These are phyloP conservation scores for Neofusicoccum umdonicola DNA, from an alignment of 2,329 filamentous ascomycete species.

Conservation along the genomic window DNA sequence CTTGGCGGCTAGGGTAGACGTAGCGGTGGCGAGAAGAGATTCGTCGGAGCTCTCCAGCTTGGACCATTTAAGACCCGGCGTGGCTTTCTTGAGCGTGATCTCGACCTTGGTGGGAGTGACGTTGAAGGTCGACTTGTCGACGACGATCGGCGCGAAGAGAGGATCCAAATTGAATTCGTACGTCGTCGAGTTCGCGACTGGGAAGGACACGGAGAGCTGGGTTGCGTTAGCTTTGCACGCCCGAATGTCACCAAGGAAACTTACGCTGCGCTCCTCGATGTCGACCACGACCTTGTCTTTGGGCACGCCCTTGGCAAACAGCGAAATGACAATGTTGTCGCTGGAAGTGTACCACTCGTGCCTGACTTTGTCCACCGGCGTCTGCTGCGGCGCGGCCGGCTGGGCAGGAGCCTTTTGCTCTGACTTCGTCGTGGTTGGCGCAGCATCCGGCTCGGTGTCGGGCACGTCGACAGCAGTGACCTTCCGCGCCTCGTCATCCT, in stretches of 20 bases:
- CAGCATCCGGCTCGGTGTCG: slow-evolving; percentile 40
- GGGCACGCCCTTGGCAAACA: slow-evolving; percentile 64
- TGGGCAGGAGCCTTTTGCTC: background rate
- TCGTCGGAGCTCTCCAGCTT: slow-evolving; percentile 48
- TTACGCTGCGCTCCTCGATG: slow-evolving; percentile 49
- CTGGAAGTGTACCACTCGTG: slow-evolving; percentile 68
- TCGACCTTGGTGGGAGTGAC: slow-evolving; percentile 80
- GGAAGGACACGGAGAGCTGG: slow-evolving; percentile 59
- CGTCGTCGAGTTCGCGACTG: slow-evolving; percentile 50
- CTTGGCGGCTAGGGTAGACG: slow-evolving; percentile 22
- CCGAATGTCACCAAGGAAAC: slow-evolving; percentile 19
- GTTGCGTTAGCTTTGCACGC: slow-evolving; percentile 15
- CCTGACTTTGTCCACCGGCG: slow-evolving; percentile 58
- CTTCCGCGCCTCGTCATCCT: slow-evolving; percentile 47
- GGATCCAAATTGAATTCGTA: slow-evolving; percentile 65
- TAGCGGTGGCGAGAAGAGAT: slow-evolving; percentile 14
- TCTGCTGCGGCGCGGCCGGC: slow-evolving; percentile 28
- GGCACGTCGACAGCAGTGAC: slow-evolving; percentile 51
- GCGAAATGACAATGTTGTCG: slow-evolving; percentile 60
- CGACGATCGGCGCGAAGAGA: slow-evolving; percentile 65
- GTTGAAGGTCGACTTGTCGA: slow-evolving; percentile 57
- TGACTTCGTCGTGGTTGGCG: slow-evolving; percentile 12
- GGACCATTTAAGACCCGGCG: slow-evolving; percentile 66
- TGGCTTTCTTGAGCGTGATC: slow-evolving; percentile 67
- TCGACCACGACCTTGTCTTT: slow-evolving; percentile 56